Evolutionary conservation across 768 basidiomycete species (phyloP), one percentile per base, ranked within the genome.

Genomic region (Tricholoma flavovirens): DNA sequence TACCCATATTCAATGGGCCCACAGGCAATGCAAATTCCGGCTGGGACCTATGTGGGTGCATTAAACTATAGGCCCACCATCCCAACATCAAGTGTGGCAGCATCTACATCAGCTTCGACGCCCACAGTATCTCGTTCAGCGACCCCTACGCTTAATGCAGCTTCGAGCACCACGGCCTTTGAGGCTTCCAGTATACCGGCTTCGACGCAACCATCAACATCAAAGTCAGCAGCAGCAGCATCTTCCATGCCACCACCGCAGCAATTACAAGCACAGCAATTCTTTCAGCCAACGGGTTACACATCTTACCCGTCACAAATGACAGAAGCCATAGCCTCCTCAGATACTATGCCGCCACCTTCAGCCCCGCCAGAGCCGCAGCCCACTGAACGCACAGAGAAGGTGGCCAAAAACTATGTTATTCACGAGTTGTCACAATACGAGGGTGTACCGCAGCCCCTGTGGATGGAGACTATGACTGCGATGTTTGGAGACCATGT

Each of bases 401-500:
- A 74, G 9, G 77, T 83, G 1, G 70, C 80, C 5, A 87, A 82
- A 64, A 89, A 86, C 63, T 91, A 90, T 61, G 69, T 92, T 3
- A 70, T 91, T 2, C 86, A 90, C 63, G 87, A 89, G 60, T 60
- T 76, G 2, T 74, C 71, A 2, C 82, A 87, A 58, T 65, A 69
- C 1, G 70, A 76, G 21, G 73, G 72, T 4, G 68, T 70, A 0
- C 68, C 73, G 0, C 82, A 83, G 56, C 86, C 88, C 0, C 64
- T 69, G 0, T 88, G 89, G 87, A 75, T 72, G 48, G 82, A 87
- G 29, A 91, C 87, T 10, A 89, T 94, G 86, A 64, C 77, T 6
- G 85, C 90, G 1, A 77, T 96, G 74, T 92, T 98, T 62, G 93
- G 95, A 1, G 77, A 88, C 51, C 87, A 95, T 61, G 86, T 87